These are phyloP conservation scores for Didymosphaeria variabile DNA, from an alignment of 2,329 filamentous ascomycete species.

Conservation along the genomic window DNA sequence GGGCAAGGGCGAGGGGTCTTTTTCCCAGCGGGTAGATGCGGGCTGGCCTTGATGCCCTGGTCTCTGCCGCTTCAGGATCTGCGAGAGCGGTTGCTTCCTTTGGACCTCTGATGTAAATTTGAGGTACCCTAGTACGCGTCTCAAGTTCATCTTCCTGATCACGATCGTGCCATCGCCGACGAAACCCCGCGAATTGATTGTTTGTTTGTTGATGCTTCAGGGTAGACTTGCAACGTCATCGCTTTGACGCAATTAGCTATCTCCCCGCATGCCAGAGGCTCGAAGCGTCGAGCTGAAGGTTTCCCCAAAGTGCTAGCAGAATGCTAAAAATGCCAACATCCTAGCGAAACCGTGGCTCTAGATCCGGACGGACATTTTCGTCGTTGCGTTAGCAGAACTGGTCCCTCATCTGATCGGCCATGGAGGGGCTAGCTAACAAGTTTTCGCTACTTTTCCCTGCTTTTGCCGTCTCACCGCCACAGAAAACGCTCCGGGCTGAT, in stretches of 20 bases:
- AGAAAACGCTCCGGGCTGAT: slow-evolving; percentile 20
- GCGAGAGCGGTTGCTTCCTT: not conserved
- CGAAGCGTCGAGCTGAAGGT: not conserved
- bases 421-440: slow-evolving; percentile 11
- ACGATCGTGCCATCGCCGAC: not conserved
- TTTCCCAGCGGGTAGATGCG: not conserved
- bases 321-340: not conserved
- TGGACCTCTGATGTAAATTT: slow-evolving; percentile 6
- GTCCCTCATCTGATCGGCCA: not conserved
- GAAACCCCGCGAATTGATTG: not conserved
- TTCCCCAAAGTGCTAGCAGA: slow-evolving; percentile 3
- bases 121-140: not conserved
- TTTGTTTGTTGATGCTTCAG: slow-evolving; percentile 3
- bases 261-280: not conserved
- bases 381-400: not conserved
- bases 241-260: not conserved
- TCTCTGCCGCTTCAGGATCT: slow-evolving; percentile 3
- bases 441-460: slow-evolving; percentile 25
- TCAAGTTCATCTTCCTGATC: not conserved
- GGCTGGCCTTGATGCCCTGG: not conserved
- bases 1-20: not conserved
- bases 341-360: not conserved
- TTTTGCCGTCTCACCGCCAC: slow-evolving; percentile 20
- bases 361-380: not conserved
- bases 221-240: slow-evolving; percentile 1